These are phyloP conservation scores for Hymenotorrendiella dingleyae DNA, from an alignment of 2,329 filamentous ascomycete species.

Conservation along the genomic window DNA sequence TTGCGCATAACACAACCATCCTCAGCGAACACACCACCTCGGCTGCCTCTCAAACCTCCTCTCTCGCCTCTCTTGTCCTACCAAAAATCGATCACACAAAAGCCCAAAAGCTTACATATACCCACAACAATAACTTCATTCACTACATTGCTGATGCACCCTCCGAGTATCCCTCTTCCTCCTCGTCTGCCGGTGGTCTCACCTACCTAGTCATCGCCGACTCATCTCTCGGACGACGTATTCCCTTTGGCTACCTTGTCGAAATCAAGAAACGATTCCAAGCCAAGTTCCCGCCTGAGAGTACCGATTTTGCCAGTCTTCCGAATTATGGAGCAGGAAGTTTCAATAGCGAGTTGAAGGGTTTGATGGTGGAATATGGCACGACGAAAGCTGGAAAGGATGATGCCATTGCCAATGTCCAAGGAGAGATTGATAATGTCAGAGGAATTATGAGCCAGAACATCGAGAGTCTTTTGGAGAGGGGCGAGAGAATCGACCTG, in stretches of 20 bases:
- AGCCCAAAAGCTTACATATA: slow-evolving; percentile 88
- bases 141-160: slow-evolving; percentile 90
- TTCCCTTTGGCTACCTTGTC: slow-evolving; percentile 87
- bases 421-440: slow-evolving; percentile 87
- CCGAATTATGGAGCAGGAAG: slow-evolving; percentile 85
- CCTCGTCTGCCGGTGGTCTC: slow-evolving; percentile 66
- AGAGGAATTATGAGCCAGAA: slow-evolving; percentile 93
- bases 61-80: slow-evolving; percentile 86
- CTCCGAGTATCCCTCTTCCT: slow-evolving; percentile 50
- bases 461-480: slow-evolving; percentile 82
- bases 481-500: slow-evolving; percentile 88
- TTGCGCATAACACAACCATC: slow-evolving; percentile 89
- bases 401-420: slow-evolving; percentile 78
- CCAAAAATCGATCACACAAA: slow-evolving; percentile 82
- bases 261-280: slow-evolving; percentile 89
- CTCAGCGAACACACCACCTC: slow-evolving; percentile 88
- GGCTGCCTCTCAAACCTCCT: slow-evolving; percentile 74
- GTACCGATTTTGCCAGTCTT: slow-evolving; percentile 68
- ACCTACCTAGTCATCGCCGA: slow-evolving; percentile 90
- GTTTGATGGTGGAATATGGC: slow-evolving; percentile 78
- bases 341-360: slow-evolving; percentile 76
- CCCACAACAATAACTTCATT: slow-evolving; percentile 84
- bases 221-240: slow-evolving; percentile 72
- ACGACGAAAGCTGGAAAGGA: slow-evolving; percentile 68
- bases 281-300: slow-evolving; percentile 55